Evolutionary conservation across 2,329 filamentous ascomycete species (phyloP), one percentile per base, ranked within the genome.

Genomic region (Trichoderma sp.): DNA sequence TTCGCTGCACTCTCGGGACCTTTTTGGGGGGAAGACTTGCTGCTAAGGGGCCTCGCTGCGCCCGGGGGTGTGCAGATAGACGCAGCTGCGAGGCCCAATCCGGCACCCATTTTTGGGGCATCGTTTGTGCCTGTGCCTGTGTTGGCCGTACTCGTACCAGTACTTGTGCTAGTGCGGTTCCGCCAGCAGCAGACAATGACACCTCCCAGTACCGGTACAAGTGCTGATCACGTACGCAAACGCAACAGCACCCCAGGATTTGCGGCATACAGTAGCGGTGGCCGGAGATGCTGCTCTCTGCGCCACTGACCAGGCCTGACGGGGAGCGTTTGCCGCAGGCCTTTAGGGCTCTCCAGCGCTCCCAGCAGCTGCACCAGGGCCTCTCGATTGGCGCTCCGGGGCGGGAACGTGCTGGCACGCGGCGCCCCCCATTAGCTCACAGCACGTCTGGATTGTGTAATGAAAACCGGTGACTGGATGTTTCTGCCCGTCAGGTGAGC

Each of bases 381-480:
- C 50, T 53, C 53, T 65, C 41, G 64, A 75, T 53, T 67, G 73
- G 64, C 53, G 65, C 56, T 63, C 56, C 73, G 29, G 38, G 56
- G 74, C 74, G 74, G 74, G 65, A 75, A 71, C 74, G 66, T 75
- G 74, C 33, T 71, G 66, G 66, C 74, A 75, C 74, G n/a, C 74
- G 74, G 74, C 74, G 74, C 66, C 60, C 65, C 59, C 65, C 66
- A 81, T 81, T 82, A 81, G 81, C 81, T 81, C 78, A 79, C 78
- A 78, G 79, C 78, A 78, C 79, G 78, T 78, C 79, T 81, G 79
- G 79, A 87, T 88, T 87, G 85, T 81, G 86, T 87, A 88, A 88
- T 87, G 79, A 80, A 87, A 88, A 87, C 83, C 81, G 81, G 82
- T 81, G 81, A 83, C 82, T 85, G 85, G 83, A 81, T 79, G 76